Percentiles rank a stretch among this genome's conserved stretches.
phyloP scores from a whole-genome alignment of 257 asterid species.

The Nyctanthes arbortristis region DNA sequence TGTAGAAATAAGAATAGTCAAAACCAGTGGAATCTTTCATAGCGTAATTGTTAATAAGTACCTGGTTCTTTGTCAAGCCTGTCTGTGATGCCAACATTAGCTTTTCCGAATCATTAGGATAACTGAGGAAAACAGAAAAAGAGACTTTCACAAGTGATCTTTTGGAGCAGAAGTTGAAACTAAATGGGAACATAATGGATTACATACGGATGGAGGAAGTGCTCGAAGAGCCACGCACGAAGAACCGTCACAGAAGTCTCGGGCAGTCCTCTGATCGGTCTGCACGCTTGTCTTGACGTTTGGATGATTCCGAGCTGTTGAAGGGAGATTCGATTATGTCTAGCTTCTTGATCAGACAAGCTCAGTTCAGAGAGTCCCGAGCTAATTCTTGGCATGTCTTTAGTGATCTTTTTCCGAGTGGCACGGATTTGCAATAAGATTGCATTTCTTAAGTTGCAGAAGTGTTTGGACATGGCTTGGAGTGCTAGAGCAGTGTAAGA shows the following conservation, averaged over 20 bases:
- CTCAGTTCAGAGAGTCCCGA: constrained; percentile 59
- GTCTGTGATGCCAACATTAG: constrained; percentile 86
- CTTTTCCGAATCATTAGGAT: constrained; percentile 91
- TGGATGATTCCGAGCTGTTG: constrained; percentile 62
- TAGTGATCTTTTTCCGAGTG: constrained; percentile 39
- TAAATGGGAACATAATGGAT: neutral
- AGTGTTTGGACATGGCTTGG: constrained; percentile 89
- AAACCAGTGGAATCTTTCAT: neutral
- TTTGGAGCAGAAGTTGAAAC: neutral
- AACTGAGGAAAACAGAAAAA: constrained; percentile 40
- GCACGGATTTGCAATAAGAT: constrained; percentile 58
- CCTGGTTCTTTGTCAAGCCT: constrained; percentile 91
- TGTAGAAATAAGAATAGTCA: neutral
- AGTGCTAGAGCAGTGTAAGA: constrained; percentile 83
- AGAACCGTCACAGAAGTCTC: constrained; percentile 78
- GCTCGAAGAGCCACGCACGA: constrained; percentile 96
- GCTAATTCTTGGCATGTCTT: constrained; percentile 61
- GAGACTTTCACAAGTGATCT: neutral
- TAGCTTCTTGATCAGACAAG: constrained; percentile 51
- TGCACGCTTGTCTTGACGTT: constrained; percentile 60
- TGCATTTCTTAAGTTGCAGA: constrained; percentile 60
- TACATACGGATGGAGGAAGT: constrained; percentile 88
- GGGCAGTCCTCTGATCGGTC: constrained; percentile 85
- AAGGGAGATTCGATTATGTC: constrained; percentile 43
- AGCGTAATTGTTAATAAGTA: constrained; percentile 19